Base-by-base conservation (phyloP, 441 rosid genomes). In the Biscutella laevigata region DNA sequence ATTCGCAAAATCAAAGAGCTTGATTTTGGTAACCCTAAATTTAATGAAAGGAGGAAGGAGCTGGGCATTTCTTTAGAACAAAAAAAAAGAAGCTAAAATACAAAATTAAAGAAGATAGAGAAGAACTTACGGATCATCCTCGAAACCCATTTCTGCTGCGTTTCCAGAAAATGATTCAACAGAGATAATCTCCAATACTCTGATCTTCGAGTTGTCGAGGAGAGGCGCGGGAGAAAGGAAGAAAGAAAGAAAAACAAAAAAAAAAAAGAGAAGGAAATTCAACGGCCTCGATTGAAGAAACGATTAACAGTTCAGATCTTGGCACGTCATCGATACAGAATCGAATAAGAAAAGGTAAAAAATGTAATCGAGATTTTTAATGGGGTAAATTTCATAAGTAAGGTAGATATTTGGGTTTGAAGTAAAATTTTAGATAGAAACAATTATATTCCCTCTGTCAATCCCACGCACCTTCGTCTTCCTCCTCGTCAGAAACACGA, bases 121-220 rank as follows among this genome's bases (percentile, higher is more conserved):
- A 44, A 62, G 41, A 52, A 1, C 53, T 62, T 57, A 69, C 73
- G 69, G 69, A 69, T 69, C 69, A 47, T 69, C 69, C 5, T 62
- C 65, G 57, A 57, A 69, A 57, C 69, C 73, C 73, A 69, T 69
- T 3, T 19, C 44, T 12, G 8, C 37, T 29, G 3, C 25, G 65
- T 15, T 66, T 19, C 40, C 2, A 30, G 43, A 37, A 14, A 14
- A 17, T 9, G 46, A 65, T 57, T 57, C 28, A 37, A 7, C n/a
- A 30, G 36, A 51, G 48, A 49, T 4, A 13, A 51, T 9, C 27
- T 32, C 30, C 43, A 59, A 16, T 15, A 43, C 38, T 66, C 48
- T 45, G 61, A 29, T 53, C 46, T 37, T 24, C 56, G 44, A 29
- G 24, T 40, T 52, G 37, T 44, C 48, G 32, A 7, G 20, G 32